A percentile compares a stretch with the other conserved stretches of the same genome.
phyloP scores from a whole-genome alignment of 2,329 filamentous ascomycete species.

The Fusarium equiseti region DNA sequence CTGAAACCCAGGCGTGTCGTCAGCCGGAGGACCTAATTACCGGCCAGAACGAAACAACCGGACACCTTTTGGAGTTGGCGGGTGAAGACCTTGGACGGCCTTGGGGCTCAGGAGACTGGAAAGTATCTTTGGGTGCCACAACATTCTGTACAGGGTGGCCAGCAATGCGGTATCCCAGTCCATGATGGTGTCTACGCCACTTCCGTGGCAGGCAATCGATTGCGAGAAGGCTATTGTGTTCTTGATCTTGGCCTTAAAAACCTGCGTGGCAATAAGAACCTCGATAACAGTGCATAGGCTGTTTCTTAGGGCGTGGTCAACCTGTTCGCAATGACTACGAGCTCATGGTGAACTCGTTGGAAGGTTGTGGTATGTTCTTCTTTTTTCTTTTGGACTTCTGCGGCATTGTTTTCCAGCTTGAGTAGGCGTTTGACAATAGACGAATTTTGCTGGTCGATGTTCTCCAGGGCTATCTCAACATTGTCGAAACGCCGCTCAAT shows the following conservation, averaged over 20 bases:
- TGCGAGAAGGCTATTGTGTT: too few species aligned
- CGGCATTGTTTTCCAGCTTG: not conserved
- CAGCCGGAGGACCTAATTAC: accelerated
- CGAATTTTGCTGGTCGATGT: not conserved
- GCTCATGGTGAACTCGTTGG: not conserved
- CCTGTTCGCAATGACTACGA: too few species aligned
- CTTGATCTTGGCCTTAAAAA: too few species aligned
- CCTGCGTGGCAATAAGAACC: too few species aligned
- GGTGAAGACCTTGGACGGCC: not conserved
- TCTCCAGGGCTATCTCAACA: not conserved
- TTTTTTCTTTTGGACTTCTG: not conserved
- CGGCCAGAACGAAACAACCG: not conserved
- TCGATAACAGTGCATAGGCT: too few species aligned
- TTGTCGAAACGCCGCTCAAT: not conserved
- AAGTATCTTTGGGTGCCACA: not conserved
- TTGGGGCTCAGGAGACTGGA: not conserved
- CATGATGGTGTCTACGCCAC: too few species aligned
- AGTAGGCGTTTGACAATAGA: not conserved
- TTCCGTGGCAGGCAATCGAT: too few species aligned
- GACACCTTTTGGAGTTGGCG: not conserved
- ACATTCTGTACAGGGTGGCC: not conserved
- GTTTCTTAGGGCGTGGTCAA: too few species aligned
- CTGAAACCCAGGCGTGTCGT: accelerated
- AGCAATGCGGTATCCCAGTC: too few species aligned
- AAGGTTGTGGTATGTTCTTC: not conserved